A percentile compares a stretch with the other conserved stretches of the same genome.
These are phyloP conservation scores for Neobulgaria alba DNA, from an alignment of 2,329 filamentous ascomycete species.

Conservation along the genomic window DNA sequence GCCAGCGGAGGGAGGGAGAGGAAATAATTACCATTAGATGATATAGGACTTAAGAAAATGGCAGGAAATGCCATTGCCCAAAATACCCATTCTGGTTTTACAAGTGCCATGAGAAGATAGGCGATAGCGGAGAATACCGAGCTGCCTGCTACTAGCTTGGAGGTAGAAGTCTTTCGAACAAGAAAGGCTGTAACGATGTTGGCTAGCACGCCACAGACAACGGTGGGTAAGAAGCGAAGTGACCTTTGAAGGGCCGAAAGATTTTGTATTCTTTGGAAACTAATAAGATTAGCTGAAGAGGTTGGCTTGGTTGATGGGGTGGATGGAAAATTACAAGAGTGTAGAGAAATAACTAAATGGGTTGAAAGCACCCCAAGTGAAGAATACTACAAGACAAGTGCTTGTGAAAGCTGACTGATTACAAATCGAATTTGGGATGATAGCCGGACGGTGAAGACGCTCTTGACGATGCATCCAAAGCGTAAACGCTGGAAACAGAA, in stretches of 20 bases:
- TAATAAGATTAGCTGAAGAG: conserved; percentile 17
- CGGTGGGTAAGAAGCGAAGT: conserved; percentile 37
- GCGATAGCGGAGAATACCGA: too few relatives aligned
- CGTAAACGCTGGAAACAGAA: conserved; percentile 40
- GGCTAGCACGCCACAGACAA: conserved; percentile 35
- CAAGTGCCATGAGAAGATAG: too few relatives aligned
- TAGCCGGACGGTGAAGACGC: conserved; percentile 36
- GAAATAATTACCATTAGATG: too few relatives aligned
- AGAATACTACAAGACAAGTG: conserved; percentile 42
- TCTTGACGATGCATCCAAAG: conserved; percentile 45
- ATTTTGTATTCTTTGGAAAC: conserved; percentile 43
- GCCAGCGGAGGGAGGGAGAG: too few relatives aligned
- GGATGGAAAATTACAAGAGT: conserved; percentile 36
- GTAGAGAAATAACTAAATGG: conserved; percentile 39
- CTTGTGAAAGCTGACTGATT: conserved; percentile 45
- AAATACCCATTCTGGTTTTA: too few relatives aligned
- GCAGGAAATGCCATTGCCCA: too few relatives aligned
- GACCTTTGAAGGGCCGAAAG: conserved; percentile 38
- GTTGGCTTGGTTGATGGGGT: background rate
- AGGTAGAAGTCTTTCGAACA: conserved; percentile 32
- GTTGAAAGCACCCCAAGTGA: conserved; percentile 39
- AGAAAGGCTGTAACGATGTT: conserved; percentile 39
- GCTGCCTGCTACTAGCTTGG: too few relatives aligned
- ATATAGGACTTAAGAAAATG: too few relatives aligned
- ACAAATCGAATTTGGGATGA: conserved; percentile 58